Evolutionary conservation across 208 protist species (phyloP), one percentile per base, ranked within the genome.

Genomic region (Acanthamoeba lenticulata): DNA sequence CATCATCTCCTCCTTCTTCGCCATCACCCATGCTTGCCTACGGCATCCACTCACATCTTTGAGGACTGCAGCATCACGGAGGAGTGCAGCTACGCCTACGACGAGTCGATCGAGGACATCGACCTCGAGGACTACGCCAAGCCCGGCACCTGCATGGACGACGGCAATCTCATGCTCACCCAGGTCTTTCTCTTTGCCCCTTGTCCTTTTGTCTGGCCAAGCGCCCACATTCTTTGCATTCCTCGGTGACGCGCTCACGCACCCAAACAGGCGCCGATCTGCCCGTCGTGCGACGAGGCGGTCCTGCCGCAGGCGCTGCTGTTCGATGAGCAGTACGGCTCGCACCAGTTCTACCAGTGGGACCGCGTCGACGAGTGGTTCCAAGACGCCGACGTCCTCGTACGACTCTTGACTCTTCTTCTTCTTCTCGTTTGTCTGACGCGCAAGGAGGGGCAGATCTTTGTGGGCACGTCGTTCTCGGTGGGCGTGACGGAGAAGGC

Each of bases 301-400:
- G 72, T 83, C 15, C 42, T 83, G 72, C 72, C 72, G 72, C 72
- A 83, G 72, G 72, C 72, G 72, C 72, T 83, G 40, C 72, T 83
- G 72, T 83, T 83, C 72, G 72, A 83, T 83, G 72, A 83, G 42
- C 72, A 83, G 72, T 83, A 83, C 42, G 72, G 72, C 42, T 83
- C 72, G 40, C 72, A 83, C 72, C 38, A 83, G 24, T 83, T 83
- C 29, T 83, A 83, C 72, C 72, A 83, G 13, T 83, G 72, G 72
- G 72, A 83, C 29, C 34, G 72, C 34, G 72, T 83, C 3, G 72
- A 83, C 40, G 72, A 83, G 38, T 83, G 72, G 72, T 49, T 83
- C 17, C 72, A 83, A 17, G 72, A 83, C 24, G 24, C 72, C 3
- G 72, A 83, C 42, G 72, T 83, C 21, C 40, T 83, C 38, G 72